Evolutionary conservation across 2,329 filamentous ascomycete genomes (phyloP).

Genomic region (Paradendryphiella salina): DNA sequence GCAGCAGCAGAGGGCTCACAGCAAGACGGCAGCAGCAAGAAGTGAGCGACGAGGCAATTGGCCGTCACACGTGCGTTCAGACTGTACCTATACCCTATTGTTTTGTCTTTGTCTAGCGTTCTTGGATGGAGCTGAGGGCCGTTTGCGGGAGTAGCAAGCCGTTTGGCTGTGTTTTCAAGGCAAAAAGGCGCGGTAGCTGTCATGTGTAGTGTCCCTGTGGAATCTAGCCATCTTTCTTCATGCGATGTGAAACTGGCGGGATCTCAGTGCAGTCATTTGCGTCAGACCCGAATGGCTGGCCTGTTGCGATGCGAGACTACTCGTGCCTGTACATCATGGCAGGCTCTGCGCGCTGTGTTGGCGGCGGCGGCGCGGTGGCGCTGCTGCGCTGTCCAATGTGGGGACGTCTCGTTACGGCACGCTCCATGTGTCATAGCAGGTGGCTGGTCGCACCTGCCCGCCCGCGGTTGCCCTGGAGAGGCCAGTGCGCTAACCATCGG

Average conservation of each 20-base stretch:
- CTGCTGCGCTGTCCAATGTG: slow-evolving; percentile 11
- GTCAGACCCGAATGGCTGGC: background rate
- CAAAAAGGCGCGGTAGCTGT: background rate
- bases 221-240: background rate
- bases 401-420: slow-evolving; percentile 4
- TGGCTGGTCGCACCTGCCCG: slow-evolving; percentile 11
- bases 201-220: background rate
- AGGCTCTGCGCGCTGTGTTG: slow-evolving; percentile 1
- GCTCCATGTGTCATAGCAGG: slow-evolving; percentile 10
- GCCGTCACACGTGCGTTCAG: background rate
- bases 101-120: slow-evolving; percentile 6
- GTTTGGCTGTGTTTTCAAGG: background rate
- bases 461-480: slow-evolving; percentile 17
- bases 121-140: background rate
- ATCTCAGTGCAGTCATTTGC: background rate
- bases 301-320: background rate
- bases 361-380: too few relatives aligned
- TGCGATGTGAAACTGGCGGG: background rate
- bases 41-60: slow-evolving; percentile 11
- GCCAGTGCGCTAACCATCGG: slow-evolving; percentile 18
- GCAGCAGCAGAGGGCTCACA: slow-evolving; percentile 30
- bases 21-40: slow-evolving; percentile 23
- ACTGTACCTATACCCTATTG: slow-evolving; percentile 26
- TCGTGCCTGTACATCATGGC: background rate
- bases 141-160: background rate